Evolutionary conservation across 2,329 filamentous ascomycete species (phyloP), one percentile per base, ranked within the genome.

Genomic region (Cladosporium sp.): DNA sequence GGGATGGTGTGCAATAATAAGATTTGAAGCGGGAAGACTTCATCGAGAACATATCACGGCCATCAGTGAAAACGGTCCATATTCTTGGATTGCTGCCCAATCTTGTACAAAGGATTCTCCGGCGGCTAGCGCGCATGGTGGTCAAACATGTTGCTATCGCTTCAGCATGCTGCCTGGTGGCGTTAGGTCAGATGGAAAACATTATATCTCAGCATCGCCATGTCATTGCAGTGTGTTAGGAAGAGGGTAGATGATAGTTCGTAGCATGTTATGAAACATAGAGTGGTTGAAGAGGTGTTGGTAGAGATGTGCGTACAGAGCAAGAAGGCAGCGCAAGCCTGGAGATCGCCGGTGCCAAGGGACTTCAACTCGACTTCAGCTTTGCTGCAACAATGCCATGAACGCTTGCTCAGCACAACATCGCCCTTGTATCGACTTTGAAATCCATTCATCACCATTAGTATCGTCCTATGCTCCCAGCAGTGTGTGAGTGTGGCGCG

Each of bases 401-500:
- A 24, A 3, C n/a, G 41, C 41, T 8, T 12, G 8, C 2, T 21
- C n/a, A 47, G n/a, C n/a, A 47, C 41, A 47, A 21, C 41, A 47
- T 11, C n/a, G 41, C n/a, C 7, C n/a, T n/a, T 47, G n/a, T 12
- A 11, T 47, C 10, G 41, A 21, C 4, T 12, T 11, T 4, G 4
- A 47, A 44, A n/a, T 10, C 41, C 14, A 21, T 21, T 47, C 7
- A 11, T 21, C 14, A 1, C 41, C n/a, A 21, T 12, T 1, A 47
- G n/a, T 24, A 11, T 4, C n/a, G n/a, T 21, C 8, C 10, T 21
- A 5, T 7, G 3, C 8, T 21, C n/a, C 1, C 41, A 21, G 10
- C 10, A 3, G 11, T 47, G 8, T 8, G 4, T 3, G 0, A 7
- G 7, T 4, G 1, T 12, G 3, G 4, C n/a, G n/a, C 8, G 8